Conservation (phyloP, 2,329 filamentous ascomycete genomes). For the Cylindrodendrum hubeiense region DNA sequence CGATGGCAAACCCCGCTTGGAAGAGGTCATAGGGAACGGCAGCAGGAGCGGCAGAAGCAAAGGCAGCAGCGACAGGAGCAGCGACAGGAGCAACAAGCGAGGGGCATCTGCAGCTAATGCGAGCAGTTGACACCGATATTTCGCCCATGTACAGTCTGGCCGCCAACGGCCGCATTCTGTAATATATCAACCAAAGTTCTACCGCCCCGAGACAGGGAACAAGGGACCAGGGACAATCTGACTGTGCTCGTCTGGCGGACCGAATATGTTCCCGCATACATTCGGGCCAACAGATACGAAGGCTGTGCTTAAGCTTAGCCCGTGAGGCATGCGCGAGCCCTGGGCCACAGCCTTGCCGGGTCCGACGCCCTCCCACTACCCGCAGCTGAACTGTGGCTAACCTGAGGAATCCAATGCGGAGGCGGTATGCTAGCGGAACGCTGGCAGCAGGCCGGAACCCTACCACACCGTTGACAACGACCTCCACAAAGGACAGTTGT, state of each 20-base stretch:
- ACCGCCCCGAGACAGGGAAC: conserved; percentile 28
- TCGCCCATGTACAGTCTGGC: conserved; percentile 44
- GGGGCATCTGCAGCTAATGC: conserved; percentile 35
- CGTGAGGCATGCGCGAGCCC: neutral
- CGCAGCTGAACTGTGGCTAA: conserved; percentile 8
- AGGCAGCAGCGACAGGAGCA: neutral
- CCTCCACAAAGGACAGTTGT: conserved; percentile 23
- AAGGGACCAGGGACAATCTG: conserved; percentile 26
- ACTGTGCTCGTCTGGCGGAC: conserved; percentile 21
- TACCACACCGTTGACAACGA: neutral
- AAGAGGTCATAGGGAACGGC: conserved; percentile 43
- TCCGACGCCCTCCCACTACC: conserved; percentile 21
- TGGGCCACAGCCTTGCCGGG: conserved; percentile 10
- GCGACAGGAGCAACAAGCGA: conserved; percentile 19
- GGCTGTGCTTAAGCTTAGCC: neutral
- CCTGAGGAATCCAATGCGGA: conserved; percentile 1
- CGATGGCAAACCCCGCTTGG: conserved; percentile 55
- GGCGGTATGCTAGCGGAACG: conserved; percentile 1
- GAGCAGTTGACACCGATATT: conserved; percentile 40
- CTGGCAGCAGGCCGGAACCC: neutral
- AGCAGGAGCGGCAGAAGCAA: conserved; percentile 8
- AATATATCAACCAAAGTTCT: conserved; percentile 44
- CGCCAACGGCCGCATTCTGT: conserved; percentile 41
- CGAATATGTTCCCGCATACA: neutral
- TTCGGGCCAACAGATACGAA: neutral